A percentile compares a stretch with the other conserved stretches of the same genome.
Evolutionary conservation across 176 grass and related monocot species (phyloP).

Genomic region (Oryza punctata): DNA sequence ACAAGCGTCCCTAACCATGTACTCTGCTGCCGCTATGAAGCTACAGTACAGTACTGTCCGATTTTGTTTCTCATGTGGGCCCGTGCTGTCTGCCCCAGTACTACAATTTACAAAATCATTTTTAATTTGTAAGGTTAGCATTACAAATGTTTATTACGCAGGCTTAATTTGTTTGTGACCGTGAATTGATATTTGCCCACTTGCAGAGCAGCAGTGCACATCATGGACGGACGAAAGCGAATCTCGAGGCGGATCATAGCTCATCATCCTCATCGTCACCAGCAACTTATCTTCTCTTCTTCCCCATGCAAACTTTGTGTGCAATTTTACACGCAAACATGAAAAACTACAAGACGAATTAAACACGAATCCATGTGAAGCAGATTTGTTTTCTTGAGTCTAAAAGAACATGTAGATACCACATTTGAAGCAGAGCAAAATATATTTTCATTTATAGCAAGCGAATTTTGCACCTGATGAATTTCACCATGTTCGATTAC

Average conservation of each 20-base stretch:
- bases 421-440: not conserved
- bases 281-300: no score
- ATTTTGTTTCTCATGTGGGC: constrained; percentile 21
- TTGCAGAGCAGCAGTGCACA: constrained; percentile 1
- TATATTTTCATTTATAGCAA: not conserved
- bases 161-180: not conserved
- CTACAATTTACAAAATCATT: not conserved
- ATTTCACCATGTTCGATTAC: not conserved
- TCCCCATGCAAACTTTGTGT: constrained; percentile 1
- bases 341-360: not conserved
- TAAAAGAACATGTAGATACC: not conserved
- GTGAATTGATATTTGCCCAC: not conserved
- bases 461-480: not conserved
- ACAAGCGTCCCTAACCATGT: constrained; percentile 20
- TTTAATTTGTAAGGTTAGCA: no score
- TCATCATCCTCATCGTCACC: not conserved
- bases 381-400: no score
- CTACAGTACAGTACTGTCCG: not conserved
- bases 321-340: not conserved
- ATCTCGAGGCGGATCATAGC: constrained; percentile 16
- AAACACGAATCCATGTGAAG: no score
- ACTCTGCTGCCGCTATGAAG: not conserved
- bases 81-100: not conserved
- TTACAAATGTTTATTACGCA: not conserved
- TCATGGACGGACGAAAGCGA: constrained; percentile 24